Percentiles rank a stretch among this genome's conserved stretches.
Conservation (phyloP, 129 eudicot genomes). For the sunflower (Helianthus annuus) region HanXRQr2.0-SUNRISE NC_035443.2:144040141-144040640, state of each 20-base stretch:
- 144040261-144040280: too few species aligned
- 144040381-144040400: not conserved
- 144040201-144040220: too few species aligned
- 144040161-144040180: not conserved
- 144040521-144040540: conserved; percentile 1
- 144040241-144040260: too few species aligned
- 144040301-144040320: not conserved
- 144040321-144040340: not conserved
- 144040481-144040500: not conserved
- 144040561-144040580: conserved; percentile 6
- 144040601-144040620: conserved; percentile 5
- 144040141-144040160: not conserved
- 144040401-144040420: not conserved
- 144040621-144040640: conserved; percentile 11
- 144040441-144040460: conserved; percentile 11
- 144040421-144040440: not conserved
- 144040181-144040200: too few species aligned
- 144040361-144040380: not conserved
- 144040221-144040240: too few species aligned
- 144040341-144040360: not conserved
- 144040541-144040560: not conserved
- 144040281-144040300: not conserved
- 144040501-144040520: not conserved
- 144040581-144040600: conserved; percentile 14
- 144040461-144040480: conserved; percentile 2